Percentiles rank a stretch among this genome's conserved stretches.
These are phyloP conservation scores for Rhodomyrtus tomentosa DNA, from an alignment of 345 rosid genomes.

Conservation along the genomic window DNA sequence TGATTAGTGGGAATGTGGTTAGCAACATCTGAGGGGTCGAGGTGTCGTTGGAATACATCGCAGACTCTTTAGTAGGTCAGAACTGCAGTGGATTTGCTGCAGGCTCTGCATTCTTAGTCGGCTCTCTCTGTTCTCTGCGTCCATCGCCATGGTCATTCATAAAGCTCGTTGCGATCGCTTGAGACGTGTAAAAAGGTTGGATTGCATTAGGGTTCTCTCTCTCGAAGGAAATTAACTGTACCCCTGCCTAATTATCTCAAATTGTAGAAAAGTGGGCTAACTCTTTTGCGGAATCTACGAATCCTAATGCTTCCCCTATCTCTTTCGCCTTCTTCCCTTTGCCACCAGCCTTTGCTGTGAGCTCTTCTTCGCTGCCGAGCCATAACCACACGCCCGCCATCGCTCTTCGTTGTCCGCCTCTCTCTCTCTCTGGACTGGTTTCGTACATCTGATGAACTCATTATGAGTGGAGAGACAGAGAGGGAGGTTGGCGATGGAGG, in stretches of 20 bases:
- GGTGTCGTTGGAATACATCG: not conserved
- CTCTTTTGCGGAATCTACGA: not conserved
- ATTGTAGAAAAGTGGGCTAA: not conserved
- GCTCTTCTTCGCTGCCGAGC: not conserved
- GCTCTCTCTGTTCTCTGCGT: not conserved
- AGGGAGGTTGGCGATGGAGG: not conserved
- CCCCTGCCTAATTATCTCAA: not conserved
- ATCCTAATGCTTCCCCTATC: not conserved
- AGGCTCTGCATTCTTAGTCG: not conserved
- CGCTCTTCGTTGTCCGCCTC: not conserved
- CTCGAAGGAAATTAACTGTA: not conserved
- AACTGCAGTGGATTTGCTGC: not conserved
- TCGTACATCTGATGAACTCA: not conserved
- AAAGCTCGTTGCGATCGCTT: not conserved
- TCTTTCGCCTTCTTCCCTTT: not conserved
- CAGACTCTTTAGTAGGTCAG: not conserved
- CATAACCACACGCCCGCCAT: not conserved
- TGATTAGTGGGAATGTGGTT: not conserved
- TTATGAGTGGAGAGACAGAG: not conserved
- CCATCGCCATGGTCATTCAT: not conserved
- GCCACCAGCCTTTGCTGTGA: not conserved
- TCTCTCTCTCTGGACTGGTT: not conserved
- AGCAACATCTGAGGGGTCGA: not conserved
- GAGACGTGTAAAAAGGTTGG: not conserved
- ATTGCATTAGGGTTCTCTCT: not conserved